A percentile compares a stretch with the other conserved stretches of the same genome.
phyloP scores from a whole-genome alignment of 768 basidiomycete genomes.

The Grammothele lineata region DNA sequence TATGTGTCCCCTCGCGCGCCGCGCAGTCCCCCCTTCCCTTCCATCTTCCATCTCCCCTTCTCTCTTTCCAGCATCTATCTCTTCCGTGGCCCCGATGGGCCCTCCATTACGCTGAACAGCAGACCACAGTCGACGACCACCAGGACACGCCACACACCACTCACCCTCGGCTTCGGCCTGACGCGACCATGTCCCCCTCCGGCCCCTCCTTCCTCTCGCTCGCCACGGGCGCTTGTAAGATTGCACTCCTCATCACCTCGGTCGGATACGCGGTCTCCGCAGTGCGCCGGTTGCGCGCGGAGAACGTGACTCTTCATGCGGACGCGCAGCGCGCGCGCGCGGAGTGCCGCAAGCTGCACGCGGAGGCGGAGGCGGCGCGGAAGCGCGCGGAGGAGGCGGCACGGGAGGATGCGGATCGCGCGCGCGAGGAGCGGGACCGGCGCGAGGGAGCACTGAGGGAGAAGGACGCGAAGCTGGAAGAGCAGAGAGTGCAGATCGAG shows the following conservation, averaged over 20 bases:
- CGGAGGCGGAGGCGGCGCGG: slow-evolving; percentile 3
- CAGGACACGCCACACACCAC: not conserved
- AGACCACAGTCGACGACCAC: not conserved
- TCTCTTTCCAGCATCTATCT: slow-evolving; percentile 7
- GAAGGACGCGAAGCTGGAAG: slow-evolving; percentile 10
- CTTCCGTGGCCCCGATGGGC: too few relatives aligned
- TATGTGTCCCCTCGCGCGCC: not conserved
- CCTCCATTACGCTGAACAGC: slow-evolving; percentile 2
- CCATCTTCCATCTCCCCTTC: not conserved
- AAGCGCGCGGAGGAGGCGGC: slow-evolving; percentile 4
- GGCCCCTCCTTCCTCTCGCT: slow-evolving; percentile 8
- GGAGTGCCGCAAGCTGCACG: slow-evolving; percentile 3
- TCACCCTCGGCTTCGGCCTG: not conserved
- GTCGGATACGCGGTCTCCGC: slow-evolving; percentile 9
- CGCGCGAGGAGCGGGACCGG: slow-evolving; percentile 8
- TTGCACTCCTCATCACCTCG: slow-evolving; percentile 13
- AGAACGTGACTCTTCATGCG: slow-evolving; percentile 9
- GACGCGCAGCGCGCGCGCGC: slow-evolving; percentile 6
- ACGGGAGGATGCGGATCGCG: slow-evolving; percentile 1
- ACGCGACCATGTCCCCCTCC: slow-evolving; percentile 7
- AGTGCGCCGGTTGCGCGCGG: slow-evolving; percentile 9
- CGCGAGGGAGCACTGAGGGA: slow-evolving; percentile 4
- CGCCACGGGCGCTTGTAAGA: slow-evolving; percentile 11
- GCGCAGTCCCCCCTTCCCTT: not conserved
- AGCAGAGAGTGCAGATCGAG: slow-evolving; percentile 12